Conservation (phyloP, 148 eudicot genomes). For the Diospyros kaki region DNA sequence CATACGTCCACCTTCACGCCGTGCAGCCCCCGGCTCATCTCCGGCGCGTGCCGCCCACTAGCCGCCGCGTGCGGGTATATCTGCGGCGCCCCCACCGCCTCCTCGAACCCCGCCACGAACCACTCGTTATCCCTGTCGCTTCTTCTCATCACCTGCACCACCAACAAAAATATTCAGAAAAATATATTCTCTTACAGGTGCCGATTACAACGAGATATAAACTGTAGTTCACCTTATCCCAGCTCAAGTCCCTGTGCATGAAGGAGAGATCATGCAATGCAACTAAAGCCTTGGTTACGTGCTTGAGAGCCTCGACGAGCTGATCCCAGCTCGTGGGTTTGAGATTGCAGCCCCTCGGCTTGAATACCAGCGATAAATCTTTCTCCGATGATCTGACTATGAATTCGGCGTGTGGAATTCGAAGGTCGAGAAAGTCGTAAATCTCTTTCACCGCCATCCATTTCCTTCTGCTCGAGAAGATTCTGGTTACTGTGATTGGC, state of each 20-base stretch:
- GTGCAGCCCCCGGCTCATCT: constrained; percentile 72
- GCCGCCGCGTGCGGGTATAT: constrained; percentile 36
- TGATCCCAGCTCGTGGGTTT: constrained; percentile 46
- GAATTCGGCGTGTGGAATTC: constrained; percentile 60
- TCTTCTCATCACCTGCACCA: constrained; percentile 17
- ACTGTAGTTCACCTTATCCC: constrained; percentile 45
- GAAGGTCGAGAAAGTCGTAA: constrained; percentile 50
- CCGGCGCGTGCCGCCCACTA: constrained; percentile 56
- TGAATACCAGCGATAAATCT: constrained; percentile 45
- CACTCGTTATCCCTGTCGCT: constrained; percentile 35
- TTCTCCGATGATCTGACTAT: constrained; percentile 28
- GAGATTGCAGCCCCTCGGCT: constrained; percentile 56
- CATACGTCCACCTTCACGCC: constrained; percentile 89
- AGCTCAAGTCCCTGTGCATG: constrained; percentile 75
- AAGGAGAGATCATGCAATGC: constrained; percentile 76
- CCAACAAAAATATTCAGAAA: too few species aligned
- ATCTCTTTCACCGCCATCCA: constrained; percentile 63
- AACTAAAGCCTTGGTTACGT: constrained; percentile 68
- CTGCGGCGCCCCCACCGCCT: constrained; percentile 70
- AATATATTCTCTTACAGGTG: too few species aligned
- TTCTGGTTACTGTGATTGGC: constrained; percentile 36
- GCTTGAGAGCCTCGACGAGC: constrained; percentile 63
- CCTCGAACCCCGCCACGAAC: constrained; percentile 70
- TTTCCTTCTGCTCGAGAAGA: constrained; percentile 44
- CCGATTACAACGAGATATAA: too few species aligned